Evolutionary conservation across 73 alveolate genomes (phyloP).

Genomic region (Paramecium sonneborni): DNA sequence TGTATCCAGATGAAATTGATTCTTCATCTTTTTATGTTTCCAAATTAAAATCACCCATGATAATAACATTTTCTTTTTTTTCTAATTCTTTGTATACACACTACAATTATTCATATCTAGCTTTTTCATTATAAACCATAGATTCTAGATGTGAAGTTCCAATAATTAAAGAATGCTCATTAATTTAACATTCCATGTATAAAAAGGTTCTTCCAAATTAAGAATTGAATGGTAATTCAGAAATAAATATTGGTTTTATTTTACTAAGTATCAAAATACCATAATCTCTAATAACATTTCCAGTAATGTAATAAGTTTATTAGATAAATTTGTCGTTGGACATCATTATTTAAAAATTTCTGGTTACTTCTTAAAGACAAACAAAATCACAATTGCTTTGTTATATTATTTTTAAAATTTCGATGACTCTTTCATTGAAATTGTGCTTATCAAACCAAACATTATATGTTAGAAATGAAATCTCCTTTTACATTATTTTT

Average conservation of each 20-base stretch:
- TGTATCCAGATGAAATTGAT: neutral
- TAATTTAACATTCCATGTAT: constrained; percentile 49
- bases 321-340: constrained; percentile 23
- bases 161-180: constrained; percentile 40
- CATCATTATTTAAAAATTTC: constrained; percentile 40
- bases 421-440: constrained; percentile 65
- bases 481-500: neutral
- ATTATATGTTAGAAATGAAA: constrained; percentile 67
- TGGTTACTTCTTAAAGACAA: constrained; percentile 72
- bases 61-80: neutral
- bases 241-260: constrained; percentile 18
- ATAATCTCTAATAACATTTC: constrained; percentile 62
- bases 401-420: constrained; percentile 53
- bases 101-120: constrained; percentile 35
- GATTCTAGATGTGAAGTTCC: constrained; percentile 70
- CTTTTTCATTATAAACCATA: neutral
- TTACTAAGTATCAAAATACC: constrained; percentile 67
- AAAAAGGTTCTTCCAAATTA: constrained; percentile 66
- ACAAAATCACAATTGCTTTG: constrained; percentile 69
- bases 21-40: constrained; percentile 26
- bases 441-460: constrained; percentile 75
- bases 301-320: constrained; percentile 57
- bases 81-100: neutral
- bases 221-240: constrained; percentile 48
- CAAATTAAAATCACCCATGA: constrained; percentile 75